Base-by-base conservation (phyloP, 768 basidiomycete species). In the Cystobasidium onofrii region DNA sequence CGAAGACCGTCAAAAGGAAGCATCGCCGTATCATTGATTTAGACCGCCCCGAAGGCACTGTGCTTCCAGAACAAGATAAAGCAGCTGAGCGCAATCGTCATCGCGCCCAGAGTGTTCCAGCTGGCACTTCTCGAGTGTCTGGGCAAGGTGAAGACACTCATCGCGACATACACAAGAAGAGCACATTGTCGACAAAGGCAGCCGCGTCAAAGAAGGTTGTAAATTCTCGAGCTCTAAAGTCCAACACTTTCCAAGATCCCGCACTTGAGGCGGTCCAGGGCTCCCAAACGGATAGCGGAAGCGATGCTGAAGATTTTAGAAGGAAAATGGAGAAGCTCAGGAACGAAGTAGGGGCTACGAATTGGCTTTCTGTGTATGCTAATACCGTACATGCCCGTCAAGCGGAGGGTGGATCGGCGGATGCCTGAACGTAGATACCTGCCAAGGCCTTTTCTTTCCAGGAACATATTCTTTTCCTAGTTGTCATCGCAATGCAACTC, bases 271-370 rank as follows among this genome's bases (percentile, higher is more conserved):
- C 39, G 15, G 15, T 15, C 39, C 39, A 39, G 39, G 15, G 7
- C 39, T 15, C 39, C 41, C 12, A 44, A 17, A 67, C 13, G 25
- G 46, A 44, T 17, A 33, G 29, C 18, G 65, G 44, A 10, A 33
- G 29, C 15, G 65, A 67, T 25, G 65, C 65, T 17, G 65, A 67
- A 27, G 65, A 67, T 9, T 67, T 67, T 23, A 29, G 65, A 15
- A 67, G 52, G 43, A 46, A 54, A n/a, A 67, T 67, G 65, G 65
- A 67, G 65, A 44, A 39, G 39, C 65, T 67, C 29, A 44, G 65
- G 36, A 50, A 44, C 15, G 65, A 67, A 52, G 65, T 67, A 7
- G 65, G 65, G 18, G 65, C 52, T 12, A 50, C 44, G 25, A 67
- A 67, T 27, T 67, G 65, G 65, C 65, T 67, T 20, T 33, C 29